Evolutionary conservation across 805 yeast species (phyloP), one percentile per base, ranked within the genome.

Genomic region (Metschnikowia baotianmanensis): DNA sequence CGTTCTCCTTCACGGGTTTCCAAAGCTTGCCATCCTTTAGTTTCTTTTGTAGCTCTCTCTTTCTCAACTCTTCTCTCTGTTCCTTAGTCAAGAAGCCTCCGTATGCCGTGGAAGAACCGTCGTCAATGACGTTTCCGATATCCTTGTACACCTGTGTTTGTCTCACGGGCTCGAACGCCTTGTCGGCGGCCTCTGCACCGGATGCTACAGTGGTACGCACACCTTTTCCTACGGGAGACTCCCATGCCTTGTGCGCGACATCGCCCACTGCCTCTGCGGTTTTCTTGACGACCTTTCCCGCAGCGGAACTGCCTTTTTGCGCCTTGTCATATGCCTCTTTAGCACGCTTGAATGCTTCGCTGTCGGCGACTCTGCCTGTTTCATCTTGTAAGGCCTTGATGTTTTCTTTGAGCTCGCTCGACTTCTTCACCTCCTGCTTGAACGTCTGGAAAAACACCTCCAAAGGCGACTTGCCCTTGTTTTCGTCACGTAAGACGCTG

Each of bases 361-460:
- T 83, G 53, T 93, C 98, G 23, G 96, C 87, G 62, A 93, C 76
- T 55, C 89, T 80, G 29, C 96, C 98, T 3, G 97, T 87, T 52
- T 95, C 98, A 65, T 90, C 96, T 61, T 88, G 95, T 40, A 93
- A 74, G 12, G 96, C 95, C 65, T 91, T 93, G 59, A 93, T 88
- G 55, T 89, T 88, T 41, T 87, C 89, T 58, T 90, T 95, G 45
- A 93, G 75, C 62, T 93, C 98, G 57, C 77, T 76, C 36, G 89
- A 82, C 62, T 93, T 91, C 61, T 84, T 82, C 82, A 96, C 90
- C 67, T 93, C 99, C 44, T 75, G 73, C 58, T 77, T 83, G 71
- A 93, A 93, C 0, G 98, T 91, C 48, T 93, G 95, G 50, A 88
- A 80, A 62, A 93, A 93, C 41, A 93, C 96, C 62, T 88, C 89